A percentile compares a stretch with the other conserved stretches of the same genome.
phyloP scores from a whole-genome alignment of 179 eudicot species.

The Drosera spatulata region DNA sequence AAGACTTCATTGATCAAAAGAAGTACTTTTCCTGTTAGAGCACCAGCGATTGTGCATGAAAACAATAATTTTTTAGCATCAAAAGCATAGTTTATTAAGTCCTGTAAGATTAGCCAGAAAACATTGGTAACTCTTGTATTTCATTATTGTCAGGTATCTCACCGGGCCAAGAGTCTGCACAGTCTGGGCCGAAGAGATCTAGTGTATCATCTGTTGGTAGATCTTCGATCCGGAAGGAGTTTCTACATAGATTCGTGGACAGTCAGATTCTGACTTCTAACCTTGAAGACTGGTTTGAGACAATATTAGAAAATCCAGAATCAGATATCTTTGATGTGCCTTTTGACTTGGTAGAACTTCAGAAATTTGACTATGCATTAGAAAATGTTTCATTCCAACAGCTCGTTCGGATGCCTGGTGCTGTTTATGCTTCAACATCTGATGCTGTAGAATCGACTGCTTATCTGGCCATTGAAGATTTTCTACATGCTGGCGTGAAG shows the following conservation, averaged over 20 bases:
- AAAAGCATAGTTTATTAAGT: not conserved
- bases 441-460: slow-evolving; percentile 56
- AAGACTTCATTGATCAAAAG: too few relatives aligned
- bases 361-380: slow-evolving; percentile 83
- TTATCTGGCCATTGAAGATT: slow-evolving; percentile 79
- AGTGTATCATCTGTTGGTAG: slow-evolving; percentile 57
- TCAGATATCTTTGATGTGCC: slow-evolving; percentile 58
- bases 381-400: slow-evolving; percentile 86
- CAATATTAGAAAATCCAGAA: slow-evolving; percentile 34
- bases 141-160: slow-evolving; percentile 40
- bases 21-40: too few relatives aligned
- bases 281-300: slow-evolving; percentile 64
- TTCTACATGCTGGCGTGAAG: slow-evolving; percentile 68
- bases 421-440: slow-evolving; percentile 73
- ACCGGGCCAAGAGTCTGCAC: slow-evolving; percentile 61
- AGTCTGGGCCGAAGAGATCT: slow-evolving; percentile 65
- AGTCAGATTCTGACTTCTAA: slow-evolving; percentile 34
- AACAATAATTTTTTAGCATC: not conserved
- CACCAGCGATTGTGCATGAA: not conserved
- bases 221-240: slow-evolving; percentile 50
- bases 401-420: slow-evolving; percentile 83
- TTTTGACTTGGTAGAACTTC: slow-evolving; percentile 84
- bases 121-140: not conserved
- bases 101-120: not conserved
- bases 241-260: slow-evolving; percentile 68